Evolutionary conservation across 805 yeast genomes (phyloP).

Genomic region (Wickerhamomyces queroliae): DNA sequence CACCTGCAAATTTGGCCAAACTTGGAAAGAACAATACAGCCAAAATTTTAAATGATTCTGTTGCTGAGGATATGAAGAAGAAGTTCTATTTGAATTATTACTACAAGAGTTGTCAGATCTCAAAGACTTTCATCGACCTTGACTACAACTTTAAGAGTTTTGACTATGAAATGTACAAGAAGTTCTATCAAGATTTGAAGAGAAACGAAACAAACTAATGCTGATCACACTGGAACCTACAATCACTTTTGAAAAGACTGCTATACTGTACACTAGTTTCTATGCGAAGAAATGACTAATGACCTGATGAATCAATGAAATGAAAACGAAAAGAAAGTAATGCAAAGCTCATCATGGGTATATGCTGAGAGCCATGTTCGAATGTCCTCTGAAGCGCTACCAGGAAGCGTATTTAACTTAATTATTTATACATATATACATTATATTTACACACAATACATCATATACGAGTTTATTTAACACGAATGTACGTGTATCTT

Average conservation of each 20-base stretch:
- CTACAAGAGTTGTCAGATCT: conserved; percentile 55
- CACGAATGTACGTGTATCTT: neutral
- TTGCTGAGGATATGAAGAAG: conserved; percentile 37
- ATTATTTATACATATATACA: neutral
- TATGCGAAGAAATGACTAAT: no score
- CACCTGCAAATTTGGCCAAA: conserved; percentile 11
- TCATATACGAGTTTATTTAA: neutral
- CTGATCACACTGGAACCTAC: neutral
- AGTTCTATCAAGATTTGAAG: conserved; percentile 27
- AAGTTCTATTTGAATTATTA: conserved; percentile 36
- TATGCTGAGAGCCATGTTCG: no score
- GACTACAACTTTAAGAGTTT: conserved; percentile 57
- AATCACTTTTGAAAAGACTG: no score
- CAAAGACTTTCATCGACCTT: conserved; percentile 55
- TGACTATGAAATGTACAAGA: conserved; percentile 40
- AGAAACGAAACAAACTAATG: neutral
- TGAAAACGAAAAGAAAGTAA: no score
- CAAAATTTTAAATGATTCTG: conserved; percentile 14
- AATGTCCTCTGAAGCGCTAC: neutral
- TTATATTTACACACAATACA: neutral
- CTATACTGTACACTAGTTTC: no score
- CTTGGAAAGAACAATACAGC: conserved; percentile 14
- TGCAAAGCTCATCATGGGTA: no score
- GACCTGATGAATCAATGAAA: no score
- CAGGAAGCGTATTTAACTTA: neutral